Evolutionary conservation across 352 stramenopile genomes (phyloP), one percentile per base, ranked within the genome.

Genomic region (Phytophthora idaei): DNA sequence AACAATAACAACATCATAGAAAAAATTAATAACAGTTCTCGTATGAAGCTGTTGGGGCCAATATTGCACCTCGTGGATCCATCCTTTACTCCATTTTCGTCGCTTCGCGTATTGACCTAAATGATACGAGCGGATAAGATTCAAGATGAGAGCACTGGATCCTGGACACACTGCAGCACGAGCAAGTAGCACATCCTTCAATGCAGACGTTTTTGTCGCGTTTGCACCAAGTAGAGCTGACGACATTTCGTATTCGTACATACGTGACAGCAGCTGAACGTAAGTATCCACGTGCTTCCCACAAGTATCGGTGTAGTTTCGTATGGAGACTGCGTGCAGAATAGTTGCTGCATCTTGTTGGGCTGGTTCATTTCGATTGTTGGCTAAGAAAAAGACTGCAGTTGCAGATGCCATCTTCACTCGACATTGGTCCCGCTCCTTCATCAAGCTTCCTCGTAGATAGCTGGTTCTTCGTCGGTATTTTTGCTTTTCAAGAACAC

Each of bases 341-440:
- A 90, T 75, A 0, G 76, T 90, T 42, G 69, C 61, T 12, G 80
- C 76, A 44, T 90, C 78, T 61, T 89, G 77, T n/a, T 83, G 71
- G 0, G 61, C 69, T 8, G 56, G 49, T 27, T 72, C 61, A 29
- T 71, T 39, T 3, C 68, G 55, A 45, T 81, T 85, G 54, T 83
- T 82, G 1, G 76, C 71, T 41, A 92, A 69, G 27, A 92, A 80
- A 58, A 92, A 92, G 1, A 90, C 78, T 3, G 84, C 81, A 5
- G 78, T 88, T 17, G 81, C 73, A 21, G 58, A 64, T 14, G 53
- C 67, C 9, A 92, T 74, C 15, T 77, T 72, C 6, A 76, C 80
- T 45, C 84, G 81, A 42, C 37, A 61, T 21, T 88, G 81, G 48
- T 92, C 84, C 11, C 50, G 54, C 4, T 74, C 69, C 42, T 78